A percentile compares a stretch with the other conserved stretches of the same genome.
phyloP scores from a whole-genome alignment of 805 yeast genomes.

The Saturnispora serradocipensis region DNA sequence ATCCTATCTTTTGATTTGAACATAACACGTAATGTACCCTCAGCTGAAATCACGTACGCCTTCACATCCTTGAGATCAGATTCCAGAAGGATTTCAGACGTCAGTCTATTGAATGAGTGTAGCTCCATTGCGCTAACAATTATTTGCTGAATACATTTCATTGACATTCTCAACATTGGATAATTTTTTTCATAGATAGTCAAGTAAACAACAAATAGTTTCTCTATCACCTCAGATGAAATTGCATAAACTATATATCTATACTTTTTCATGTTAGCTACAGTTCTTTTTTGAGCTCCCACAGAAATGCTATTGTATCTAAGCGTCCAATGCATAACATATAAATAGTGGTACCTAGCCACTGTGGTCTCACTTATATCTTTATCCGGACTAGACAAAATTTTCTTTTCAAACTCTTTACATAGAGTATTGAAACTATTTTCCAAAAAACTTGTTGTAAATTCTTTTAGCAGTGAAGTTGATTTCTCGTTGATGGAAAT shows the following conservation, averaged over 20 bases:
- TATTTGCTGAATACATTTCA: conserved; percentile 58
- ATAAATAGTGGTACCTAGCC: conserved; percentile 40
- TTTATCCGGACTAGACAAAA: conserved; percentile 17
- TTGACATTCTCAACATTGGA: conserved; percentile 59
- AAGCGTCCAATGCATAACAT: conserved; percentile 67
- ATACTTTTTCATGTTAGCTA: conserved; percentile 1
- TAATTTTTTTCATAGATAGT: conserved; percentile 32
- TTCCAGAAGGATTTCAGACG: conserved; percentile 30
- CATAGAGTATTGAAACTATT: conserved; percentile 68
- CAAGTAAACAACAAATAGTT: conserved; percentile 1
- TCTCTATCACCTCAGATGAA: conserved; percentile 4
- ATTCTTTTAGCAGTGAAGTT: conserved; percentile 26
- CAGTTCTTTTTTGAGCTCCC: conserved; percentile 23
- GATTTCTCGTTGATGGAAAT: background rate
- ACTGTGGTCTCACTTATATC: conserved; percentile 21
- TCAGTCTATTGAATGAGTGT: conserved; percentile 27
- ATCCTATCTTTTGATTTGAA: conserved; percentile 58
- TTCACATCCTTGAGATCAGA: conserved; percentile 40
- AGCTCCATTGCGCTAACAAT: conserved; percentile 35
- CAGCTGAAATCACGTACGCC: conserved; percentile 23
- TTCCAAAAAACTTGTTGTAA: conserved; percentile 54
- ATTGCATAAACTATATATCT: conserved; percentile 2
- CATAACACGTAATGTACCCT: conserved; percentile 42
- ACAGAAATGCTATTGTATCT: conserved; percentile 44
- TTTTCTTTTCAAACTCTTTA: conserved; percentile 34